Conservation (phyloP, 352 stramenopile species). For the Blastocystis hominis region DNA sequence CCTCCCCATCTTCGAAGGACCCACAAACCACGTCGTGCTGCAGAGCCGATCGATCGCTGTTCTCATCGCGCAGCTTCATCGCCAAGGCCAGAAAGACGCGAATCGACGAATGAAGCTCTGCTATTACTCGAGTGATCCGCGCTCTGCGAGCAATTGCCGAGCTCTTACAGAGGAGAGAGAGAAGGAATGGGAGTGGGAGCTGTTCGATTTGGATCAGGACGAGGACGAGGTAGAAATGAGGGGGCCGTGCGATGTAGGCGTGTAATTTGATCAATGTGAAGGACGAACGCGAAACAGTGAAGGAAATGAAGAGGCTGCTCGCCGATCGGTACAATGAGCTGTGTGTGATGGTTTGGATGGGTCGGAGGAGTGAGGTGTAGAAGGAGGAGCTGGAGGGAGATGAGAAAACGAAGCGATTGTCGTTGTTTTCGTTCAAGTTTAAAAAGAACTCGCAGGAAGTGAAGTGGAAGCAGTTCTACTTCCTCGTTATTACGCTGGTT, state of each 20-base stretch:
- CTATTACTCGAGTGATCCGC: constrained; percentile 33
- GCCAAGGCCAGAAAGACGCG: neutral
- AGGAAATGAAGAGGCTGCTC: neutral
- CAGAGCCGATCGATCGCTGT: neutral
- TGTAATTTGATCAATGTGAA: neutral
- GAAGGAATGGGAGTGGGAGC: neutral
- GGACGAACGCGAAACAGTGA: neutral
- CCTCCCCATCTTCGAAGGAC: neutral
- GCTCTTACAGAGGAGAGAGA: neutral
- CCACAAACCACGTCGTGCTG: neutral
- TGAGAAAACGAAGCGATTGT: neutral
- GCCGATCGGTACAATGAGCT: neutral
- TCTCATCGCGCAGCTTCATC: neutral
- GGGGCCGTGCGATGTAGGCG: neutral
- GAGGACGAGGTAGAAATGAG: neutral
- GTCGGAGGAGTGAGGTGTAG: neutral
- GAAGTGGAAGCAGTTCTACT: constrained; percentile 35
- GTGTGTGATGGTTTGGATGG: neutral
- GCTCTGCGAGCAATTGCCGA: neutral
- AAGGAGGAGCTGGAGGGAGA: neutral
- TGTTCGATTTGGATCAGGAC: neutral
- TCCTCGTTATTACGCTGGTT: constrained; percentile 3
- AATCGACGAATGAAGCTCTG: neutral
- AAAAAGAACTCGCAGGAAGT: neutral
- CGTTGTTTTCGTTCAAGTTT: neutral